Conservation (phyloP, 148 eudicot species). For the Rhododendron vialii region DNA sequence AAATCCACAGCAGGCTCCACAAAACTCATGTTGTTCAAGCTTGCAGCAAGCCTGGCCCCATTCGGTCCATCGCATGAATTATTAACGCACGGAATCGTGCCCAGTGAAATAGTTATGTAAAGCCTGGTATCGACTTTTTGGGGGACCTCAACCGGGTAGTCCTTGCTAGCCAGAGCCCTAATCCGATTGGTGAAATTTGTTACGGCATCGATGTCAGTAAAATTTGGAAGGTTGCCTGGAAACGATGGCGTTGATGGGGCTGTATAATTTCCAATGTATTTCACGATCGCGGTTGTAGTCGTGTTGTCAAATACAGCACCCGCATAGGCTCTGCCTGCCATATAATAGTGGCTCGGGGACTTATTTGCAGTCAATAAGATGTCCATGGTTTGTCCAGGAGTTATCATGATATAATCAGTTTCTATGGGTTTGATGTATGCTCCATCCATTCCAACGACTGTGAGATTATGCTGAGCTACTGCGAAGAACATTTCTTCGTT, state of each 20-base stretch:
- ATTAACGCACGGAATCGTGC: neutral
- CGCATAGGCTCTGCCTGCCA: neutral
- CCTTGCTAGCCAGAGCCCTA: neutral
- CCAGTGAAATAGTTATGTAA: conserved; percentile 4
- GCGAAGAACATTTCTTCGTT: neutral
- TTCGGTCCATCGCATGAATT: conserved; percentile 9
- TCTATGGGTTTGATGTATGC: neutral
- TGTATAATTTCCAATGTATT: neutral
- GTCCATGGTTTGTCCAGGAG: conserved; percentile 8
- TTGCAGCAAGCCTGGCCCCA: conserved; percentile 1
- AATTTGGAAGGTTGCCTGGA: neutral
- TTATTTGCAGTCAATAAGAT: neutral
- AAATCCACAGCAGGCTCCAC: neutral
- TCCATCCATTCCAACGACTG: conserved; percentile 2
- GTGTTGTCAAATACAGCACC: neutral
- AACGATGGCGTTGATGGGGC: neutral
- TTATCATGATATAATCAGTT: neutral
- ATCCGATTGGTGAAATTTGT: neutral
- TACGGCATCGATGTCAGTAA: conserved; percentile 10
- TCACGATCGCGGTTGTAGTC: conserved; percentile 2
- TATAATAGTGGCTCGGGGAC: neutral
- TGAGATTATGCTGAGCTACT: neutral
- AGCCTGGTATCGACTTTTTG: neutral
- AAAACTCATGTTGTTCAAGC: conserved; percentile 20
- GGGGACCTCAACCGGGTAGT: conserved; percentile 6